Conservation (phyloP, 2,329 filamentous ascomycete species). For the Acrodontium crateriforme region DNA sequence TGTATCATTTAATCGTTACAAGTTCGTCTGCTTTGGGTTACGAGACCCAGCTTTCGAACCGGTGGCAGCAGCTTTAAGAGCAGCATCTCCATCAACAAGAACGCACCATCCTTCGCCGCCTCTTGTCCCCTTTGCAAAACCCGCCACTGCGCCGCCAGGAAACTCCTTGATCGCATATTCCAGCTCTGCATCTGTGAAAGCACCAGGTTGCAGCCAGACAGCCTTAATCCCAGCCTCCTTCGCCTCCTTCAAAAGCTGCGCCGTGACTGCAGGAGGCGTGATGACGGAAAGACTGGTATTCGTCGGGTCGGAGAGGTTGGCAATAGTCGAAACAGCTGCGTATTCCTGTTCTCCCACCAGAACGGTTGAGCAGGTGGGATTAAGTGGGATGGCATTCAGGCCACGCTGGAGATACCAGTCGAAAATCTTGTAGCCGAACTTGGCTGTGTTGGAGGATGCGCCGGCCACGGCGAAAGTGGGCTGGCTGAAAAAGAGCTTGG, state of each 20-base stretch:
- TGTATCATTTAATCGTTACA: too few relatives aligned
- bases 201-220: constrained; percentile 86
- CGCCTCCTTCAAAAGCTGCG: constrained; percentile 62
- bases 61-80: constrained; percentile 42
- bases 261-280: constrained; percentile 68
- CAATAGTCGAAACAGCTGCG: constrained; percentile 51
- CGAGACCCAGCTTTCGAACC: too few relatives aligned
- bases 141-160: constrained; percentile 50
- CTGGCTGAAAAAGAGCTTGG: constrained; percentile 67
- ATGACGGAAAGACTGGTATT: constrained; percentile 73
- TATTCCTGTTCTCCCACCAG: constrained; percentile 46
- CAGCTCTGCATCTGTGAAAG: constrained; percentile 64
- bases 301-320: constrained; percentile 48
- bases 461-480: constrained; percentile 78
- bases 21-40: too few relatives aligned
- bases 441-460: constrained; percentile 68
- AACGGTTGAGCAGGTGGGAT: constrained; percentile 56
- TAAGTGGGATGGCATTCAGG: constrained; percentile 70
- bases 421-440: constrained; percentile 86
- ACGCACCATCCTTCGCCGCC: constrained; percentile 76
- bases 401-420: constrained; percentile 71
- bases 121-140: constrained; percentile 48
- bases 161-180: constrained; percentile 57
- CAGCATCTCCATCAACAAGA: constrained; percentile 65
- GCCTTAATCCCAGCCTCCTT: constrained; percentile 57